Base-by-base conservation (phyloP, 2,329 filamentous ascomycete genomes). In the Colletotrichum truncatum region DNA sequence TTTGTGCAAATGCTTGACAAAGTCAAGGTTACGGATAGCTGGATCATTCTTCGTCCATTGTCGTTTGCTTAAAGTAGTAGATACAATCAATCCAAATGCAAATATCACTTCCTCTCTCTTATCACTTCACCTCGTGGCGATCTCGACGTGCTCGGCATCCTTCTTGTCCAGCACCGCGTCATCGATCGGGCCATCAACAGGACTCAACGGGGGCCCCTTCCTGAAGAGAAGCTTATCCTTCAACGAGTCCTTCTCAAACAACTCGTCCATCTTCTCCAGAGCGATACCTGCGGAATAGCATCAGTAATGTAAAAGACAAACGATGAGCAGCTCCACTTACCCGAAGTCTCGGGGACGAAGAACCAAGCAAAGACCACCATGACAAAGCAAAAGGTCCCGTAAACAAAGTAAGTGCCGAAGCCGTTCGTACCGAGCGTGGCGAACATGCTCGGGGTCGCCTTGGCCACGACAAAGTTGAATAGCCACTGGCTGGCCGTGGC, bases 401-500 rank as follows among this genome's bases (percentile, higher is more conserved):
- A 89, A 52, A 88, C 85, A 62, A 89, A 80, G 74, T 87, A 89
- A 0, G 85, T 83, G 28, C 83, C 82, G 43, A 70, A 75, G 1
- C 72, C 71, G 6, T 66, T 68, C 23, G 46, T 23, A 4, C 56
- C 56, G 6, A 60, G 56, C 8, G 67, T 68, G 77, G 82, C 80
- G 67, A 91, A 79, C 88, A 90, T 90, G 34, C 83, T 83, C 0
- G 86, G 87, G 1, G 86, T 87, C 21, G 86, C 85, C 23, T 87
- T 78, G 6, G 88, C 86, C 16, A 91, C 86, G 2, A 88, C 87
- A 38, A 90, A 84, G 69, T 90, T 90, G 74, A 90, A 89, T 1
- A 90, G 73, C 87, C 87, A 89, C 70, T 90, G 87, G 1, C 85
- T 88, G 2, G 87, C 85, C 0, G 88, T 87, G 0, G 86, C 87